Evolutionary conservation across 805 yeast genomes (phyloP), one percentile per base, ranked within the genome.

Genomic region (Candida parachauliodes): DNA sequence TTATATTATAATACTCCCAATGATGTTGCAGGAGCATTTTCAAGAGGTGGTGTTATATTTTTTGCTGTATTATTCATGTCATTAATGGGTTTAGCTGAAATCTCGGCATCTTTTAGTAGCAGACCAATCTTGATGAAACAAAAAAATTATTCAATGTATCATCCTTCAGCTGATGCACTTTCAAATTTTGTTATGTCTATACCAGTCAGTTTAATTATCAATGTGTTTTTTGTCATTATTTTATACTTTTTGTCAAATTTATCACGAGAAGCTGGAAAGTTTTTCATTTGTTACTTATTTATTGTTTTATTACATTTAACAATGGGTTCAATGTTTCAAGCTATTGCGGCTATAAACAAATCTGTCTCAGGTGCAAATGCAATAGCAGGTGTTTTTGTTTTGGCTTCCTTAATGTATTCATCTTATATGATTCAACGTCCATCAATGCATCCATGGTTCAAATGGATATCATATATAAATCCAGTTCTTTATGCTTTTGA

Each of bases 11-110:
- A 75, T 37, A 57, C 78, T 12, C 72, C 78, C 1, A 57, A 60
- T 2, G 41, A 61, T 22, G 80, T 85, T 0, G 39, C 51, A 8
- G 81, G 83, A 32, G 79, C 83, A 5, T 83, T 76, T 48, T 70
- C 81, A 6, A 68, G 87, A 46, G 81, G 83, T 42, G 85, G 86
- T 50, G 65, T 73, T 19, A 47, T 81, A 4, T 82, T 77, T 59
- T 82, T 79, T 48, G 65, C 78, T 16, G 61, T 78, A 8, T 62
- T 83, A 44, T 79, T 76, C 54, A 70, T 68, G 51, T 56, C 71
- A 7, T 62, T 76, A 49, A 62, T 70, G 62, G 71, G 74, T 31
- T 46, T 74, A 33, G 75, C 79, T 3, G 75, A 72, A 42, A 60
- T 72, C 7, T 45, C 60, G 8, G 50, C 56, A 14, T 42, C 57